Evolutionary conservation across 495 filamentous ascomycete species (phyloP), one percentile per base, ranked within the genome.

Genomic region (Aspergillus coremiiformis): DNA sequence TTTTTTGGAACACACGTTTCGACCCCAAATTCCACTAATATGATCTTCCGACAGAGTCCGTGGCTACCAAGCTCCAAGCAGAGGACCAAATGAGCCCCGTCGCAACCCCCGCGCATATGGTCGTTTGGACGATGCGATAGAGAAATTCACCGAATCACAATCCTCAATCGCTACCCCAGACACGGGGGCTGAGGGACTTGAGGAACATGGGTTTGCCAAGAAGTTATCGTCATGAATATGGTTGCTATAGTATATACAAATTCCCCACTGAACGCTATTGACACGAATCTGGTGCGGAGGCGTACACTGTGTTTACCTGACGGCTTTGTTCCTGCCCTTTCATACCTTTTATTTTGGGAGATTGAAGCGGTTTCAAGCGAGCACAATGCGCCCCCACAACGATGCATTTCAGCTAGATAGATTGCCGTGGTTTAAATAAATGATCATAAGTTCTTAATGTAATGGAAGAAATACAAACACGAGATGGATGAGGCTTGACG

Each of bases 51-150:
- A 14, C 48, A 83, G 83, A 54, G 73, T 90, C 35, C 80, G 92
- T 57, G 92, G 92, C 20, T 94, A 97, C 56, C 87, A 95, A 58
- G 84, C 84, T 53, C 87, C 86, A 61, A 76, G 82, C 44, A 78
- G 82, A 19, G 74, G 82, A n/a, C 66, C 73, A n/a, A 74, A 77
- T 10, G 81, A 85, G 51, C 65, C 71, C 20, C 85, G 78, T 66
- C 85, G 83, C 58, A 90, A 92, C 60, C 74, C 78, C 8, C 74
- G 79, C 5, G 78, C 81, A 0, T 96, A 84, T 70, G 78, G 71
- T 5, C 66, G 68, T 43, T 66, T 85, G 8, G 72, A 82, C 50
- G 74, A 78, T 53, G 66, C 64, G 4, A 65, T 68, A 30, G 67
- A 78, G 58, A 72, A 74, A 42, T 61, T 74, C n/a, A 66, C 69